Evolutionary conservation across 768 basidiomycete species (phyloP), one percentile per base, ranked within the genome.

Genomic region (Serendipita sp.): DNA sequence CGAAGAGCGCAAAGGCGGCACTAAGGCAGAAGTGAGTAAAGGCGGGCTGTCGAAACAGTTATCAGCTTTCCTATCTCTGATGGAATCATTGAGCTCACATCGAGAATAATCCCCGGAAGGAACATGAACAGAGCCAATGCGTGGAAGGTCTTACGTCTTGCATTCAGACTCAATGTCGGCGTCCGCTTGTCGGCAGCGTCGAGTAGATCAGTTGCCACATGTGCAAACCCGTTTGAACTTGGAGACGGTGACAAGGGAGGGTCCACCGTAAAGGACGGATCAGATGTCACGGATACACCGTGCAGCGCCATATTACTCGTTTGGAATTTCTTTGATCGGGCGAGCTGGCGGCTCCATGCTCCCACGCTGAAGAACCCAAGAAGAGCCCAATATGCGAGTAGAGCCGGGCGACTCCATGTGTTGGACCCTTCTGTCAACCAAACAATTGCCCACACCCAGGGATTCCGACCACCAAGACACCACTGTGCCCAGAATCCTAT

Each of bases 51-150:
- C 23, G 23, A 23, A 23, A 23, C 23, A 0, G 23, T 23, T 23
- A 23, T 23, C 23, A 23, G 23, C 23, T 23, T 23, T 23, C 23
- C 23, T 23, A 23, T 23, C 23, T 23, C 23, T 35, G 28, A 18
- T 11, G 64, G 18, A 44, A 48, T 15, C 46, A 47, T 38, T 56
- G 23, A 34, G 82, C 88, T 77, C 70, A 94, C 94, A 74, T 98
- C 96, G 72, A 91, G 74, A 0, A 85, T 89, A 66, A 98, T 84
- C 0, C 96, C 96, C 4, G 96, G 96, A 36, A 95, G 76, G 72
- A 99, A 97, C 94, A 98, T 96, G 34, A 90, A 79, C 52, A 98
- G 93, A 1, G 95, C 91, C 64, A 98, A 78, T 28, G 85, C 92
- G 75, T 99, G 96, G 76, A 99, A 99, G 75, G 89, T 97, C 75